Evolutionary conservation across 495 filamentous ascomycete genomes (phyloP), one percentile per base, ranked within the genome.

Genomic region (Aspergillus homomorphus): DNA sequence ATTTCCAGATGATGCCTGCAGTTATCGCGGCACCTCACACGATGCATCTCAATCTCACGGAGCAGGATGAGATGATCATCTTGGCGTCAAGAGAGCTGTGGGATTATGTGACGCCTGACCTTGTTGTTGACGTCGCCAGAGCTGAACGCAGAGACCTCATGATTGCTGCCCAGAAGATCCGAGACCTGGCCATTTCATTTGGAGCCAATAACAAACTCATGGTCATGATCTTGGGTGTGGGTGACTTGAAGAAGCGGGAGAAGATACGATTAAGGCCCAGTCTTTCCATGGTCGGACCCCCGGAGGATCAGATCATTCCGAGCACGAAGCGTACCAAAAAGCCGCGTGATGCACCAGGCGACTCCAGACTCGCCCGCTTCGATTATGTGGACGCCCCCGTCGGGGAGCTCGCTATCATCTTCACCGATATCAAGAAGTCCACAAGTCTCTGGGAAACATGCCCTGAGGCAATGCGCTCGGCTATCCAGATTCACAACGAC

Each of bases 391-490:
- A 91, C 62, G 90, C 94, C 22, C 94, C 94, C 1, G 88, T 84
- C 4, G 93, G 94, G 16, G 88, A 96, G 58, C 81, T 97, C 60
- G 88, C 90, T 43, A 90, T 99, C 65, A 90, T 96, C 45, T 99
- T 99, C 70, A 99, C 94, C 0, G 94, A 99, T 77, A 99, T 99
- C 81, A 99, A 99, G 73, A 96, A 92, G 71, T 97, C 93, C 2
- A 99, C 94, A 2, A 81, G 90, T 41, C 77, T 99, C n/a, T 99
- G 94, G 94, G 94, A 99, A 71, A 90, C 86, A 9, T 94, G 91
- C 67, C 92, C 93, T 2, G 86, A 88, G 45, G 91, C 95, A 8
- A 99, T 99, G 94, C 82, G 91, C 55, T 90, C 91, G 9, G 91
- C 92, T 50, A 98, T 98, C 69, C 92, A 91, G 69, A 87, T 94